Base-by-base conservation (phyloP, 1,284 basidiomycete species). In the Coriolopsis trogii region DNA sequence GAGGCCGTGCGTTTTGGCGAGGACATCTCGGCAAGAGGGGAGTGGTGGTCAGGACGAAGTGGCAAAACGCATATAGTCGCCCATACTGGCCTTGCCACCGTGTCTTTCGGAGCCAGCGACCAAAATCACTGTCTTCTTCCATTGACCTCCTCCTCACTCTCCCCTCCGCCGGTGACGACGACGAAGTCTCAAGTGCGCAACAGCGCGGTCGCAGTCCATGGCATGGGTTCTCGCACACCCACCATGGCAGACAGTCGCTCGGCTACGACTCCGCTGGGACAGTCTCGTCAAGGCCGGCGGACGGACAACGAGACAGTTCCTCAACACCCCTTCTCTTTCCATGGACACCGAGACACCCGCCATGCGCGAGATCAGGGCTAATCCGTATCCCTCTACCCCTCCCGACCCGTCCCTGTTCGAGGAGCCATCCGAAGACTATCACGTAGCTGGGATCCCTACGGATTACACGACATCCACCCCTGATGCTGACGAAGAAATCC, bases 1-100 rank as follows among this genome's bases (percentile, higher is more conserved):
- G 87, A 87, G 53, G 80, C 83, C 55, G 82, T 78, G 67, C 87
- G 87, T 74, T 87, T 87, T 62, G 87, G 86, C 48, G 87, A 87
- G 41, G 67, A 67, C 67, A 69, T 69, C 38, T 18, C 60, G 40
- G 44, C 30, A 45, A 44, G 21, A 26, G 16, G 16, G n/a, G 29
- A 42, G 38, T 53, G 55, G 50, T 46, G 24, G 56, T 48, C 38
- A 30, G 39, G 39, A 38, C n/a, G 29, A 30, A 51, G 21, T 55
- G 36, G 30, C 49, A 49, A 37, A 51, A 42, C 37, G 37, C 30
- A 13, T 3, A 13, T 33, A 48, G 28, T 36, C 49, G 46, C 49
- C 41, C 46, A 44, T 41, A 23, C n/a, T n/a, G n/a, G n/a, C n/a
- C n/a, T n/a, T n/a, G n/a, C n/a, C n/a, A n/a, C n/a, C n/a, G n/a